These are phyloP conservation scores for Aspergillus ochraceoroseus DNA, from an alignment of 2,329 filamentous ascomycete genomes.

Conservation along the genomic window DNA sequence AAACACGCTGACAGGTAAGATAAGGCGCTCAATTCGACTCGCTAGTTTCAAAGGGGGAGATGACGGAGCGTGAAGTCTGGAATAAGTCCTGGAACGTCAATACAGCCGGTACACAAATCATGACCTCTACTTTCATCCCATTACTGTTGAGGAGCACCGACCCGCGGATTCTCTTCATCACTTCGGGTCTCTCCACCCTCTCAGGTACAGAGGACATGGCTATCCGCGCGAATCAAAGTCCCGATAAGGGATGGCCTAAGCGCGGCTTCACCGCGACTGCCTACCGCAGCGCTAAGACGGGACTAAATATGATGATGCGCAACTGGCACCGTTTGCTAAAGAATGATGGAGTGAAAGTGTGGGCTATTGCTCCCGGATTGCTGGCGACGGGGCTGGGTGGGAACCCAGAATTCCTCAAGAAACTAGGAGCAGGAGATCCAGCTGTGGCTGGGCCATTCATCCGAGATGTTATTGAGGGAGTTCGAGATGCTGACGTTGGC, in stretches of 20 bases:
- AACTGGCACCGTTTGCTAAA: conserved; percentile 44
- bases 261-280: conserved; percentile 17
- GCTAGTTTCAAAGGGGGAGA: conserved; percentile 24
- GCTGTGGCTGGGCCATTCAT: conserved; percentile 40
- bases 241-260: conserved; percentile 44
- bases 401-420: conserved; percentile 24
- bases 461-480: conserved; percentile 40
- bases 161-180: conserved; percentile 48
- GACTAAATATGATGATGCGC: conserved; percentile 49
- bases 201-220: conserved; percentile 18
- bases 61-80: conserved; percentile 41
- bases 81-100: conserved; percentile 51
- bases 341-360: conserved; percentile 51
- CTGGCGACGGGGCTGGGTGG: conserved; percentile 47
- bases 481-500: conserved; percentile 41
- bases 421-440: conserved; percentile 32
- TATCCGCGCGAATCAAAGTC: conserved; percentile 5
- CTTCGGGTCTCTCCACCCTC: conserved; percentile 42
- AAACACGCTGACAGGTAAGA: not conserved
- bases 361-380: conserved; percentile 47
- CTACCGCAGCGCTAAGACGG: conserved; percentile 45
- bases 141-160: conserved; percentile 45
- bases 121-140: conserved; percentile 48
- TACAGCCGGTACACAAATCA: conserved; percentile 46
- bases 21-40: conserved; percentile 27